Percentiles rank a stretch among this genome's conserved stretches.
These are phyloP conservation scores for Cutaneotrichosporon daszewskae DNA, from an alignment of 1,284 basidiomycete species.

Conservation along the genomic window DNA sequence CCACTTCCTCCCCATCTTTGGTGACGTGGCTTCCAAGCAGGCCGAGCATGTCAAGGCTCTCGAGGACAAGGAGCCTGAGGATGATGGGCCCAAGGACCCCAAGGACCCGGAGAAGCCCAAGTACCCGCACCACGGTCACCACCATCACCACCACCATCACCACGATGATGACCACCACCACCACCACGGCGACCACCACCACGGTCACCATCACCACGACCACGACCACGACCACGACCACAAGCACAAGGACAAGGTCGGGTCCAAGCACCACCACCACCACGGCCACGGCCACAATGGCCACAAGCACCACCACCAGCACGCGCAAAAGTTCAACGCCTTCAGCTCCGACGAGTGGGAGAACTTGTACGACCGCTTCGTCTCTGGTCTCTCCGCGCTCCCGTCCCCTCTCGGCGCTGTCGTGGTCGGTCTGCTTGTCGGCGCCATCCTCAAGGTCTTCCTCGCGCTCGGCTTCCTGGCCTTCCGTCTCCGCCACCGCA, in stretches of 20 bases:
- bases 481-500: conserved; percentile 5
- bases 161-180: not conserved
- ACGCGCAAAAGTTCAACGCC: conserved; percentile 3
- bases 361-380: conserved; percentile 2
- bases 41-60: not conserved
- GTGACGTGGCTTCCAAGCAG: not conserved
- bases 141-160: conserved; percentile 3
- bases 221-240: conserved; percentile 2
- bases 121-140: not conserved
- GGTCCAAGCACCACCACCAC: not conserved
- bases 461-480: conserved; percentile 1
- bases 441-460: conserved; percentile 1
- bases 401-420: conserved; percentile 1
- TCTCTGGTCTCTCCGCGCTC: too few relatives aligned
- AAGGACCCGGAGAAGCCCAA: not conserved
- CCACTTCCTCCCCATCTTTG: not conserved
- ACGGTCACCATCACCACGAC: not conserved
- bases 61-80: not conserved
- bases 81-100: not conserved
- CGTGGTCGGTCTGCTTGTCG: conserved; percentile 5
- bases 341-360: not conserved
- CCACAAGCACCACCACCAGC: conserved; percentile 6
- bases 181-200: conserved; percentile 1
- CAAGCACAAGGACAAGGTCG: conserved; percentile 2
- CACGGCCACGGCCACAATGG: not conserved